phyloP scores from a whole-genome alignment of 371 early-diverging fungal genomes.

The Mucor indicus region DNA sequence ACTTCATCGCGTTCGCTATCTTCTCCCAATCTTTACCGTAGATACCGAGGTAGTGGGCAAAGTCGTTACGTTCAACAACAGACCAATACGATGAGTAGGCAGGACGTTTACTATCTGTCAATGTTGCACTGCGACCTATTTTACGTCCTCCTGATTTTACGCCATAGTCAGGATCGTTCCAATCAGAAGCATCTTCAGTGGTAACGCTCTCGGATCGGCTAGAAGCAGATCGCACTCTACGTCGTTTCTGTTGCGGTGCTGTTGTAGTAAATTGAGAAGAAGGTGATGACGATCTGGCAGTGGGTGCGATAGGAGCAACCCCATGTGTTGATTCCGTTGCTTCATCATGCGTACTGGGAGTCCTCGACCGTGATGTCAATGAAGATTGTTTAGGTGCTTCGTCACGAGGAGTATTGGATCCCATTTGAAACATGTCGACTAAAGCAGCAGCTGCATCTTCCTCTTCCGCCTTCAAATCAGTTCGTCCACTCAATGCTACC shows the following conservation, averaged over 20 bases:
- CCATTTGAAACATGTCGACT: slow-evolving; percentile 50
- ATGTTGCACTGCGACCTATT: slow-evolving; percentile 24
- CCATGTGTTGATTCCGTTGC: background rate
- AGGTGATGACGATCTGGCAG: background rate
- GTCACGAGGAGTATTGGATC: slow-evolving; percentile 17
- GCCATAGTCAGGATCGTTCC: slow-evolving; percentile 23
- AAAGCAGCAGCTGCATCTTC: slow-evolving; percentile 53
- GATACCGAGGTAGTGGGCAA: slow-evolving; percentile 54
- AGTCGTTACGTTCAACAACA: slow-evolving; percentile 72
- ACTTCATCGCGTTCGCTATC: slow-evolving; percentile 67
- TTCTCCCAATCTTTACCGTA: slow-evolving; percentile 80
- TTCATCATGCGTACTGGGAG: slow-evolving; percentile 9
- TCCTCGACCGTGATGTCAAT: slow-evolving; percentile 13
- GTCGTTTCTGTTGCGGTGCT: slow-evolving; percentile 11
- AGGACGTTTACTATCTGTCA: slow-evolving; percentile 34
- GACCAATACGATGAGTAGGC: slow-evolving; percentile 87
- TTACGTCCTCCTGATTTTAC: slow-evolving; percentile 17
- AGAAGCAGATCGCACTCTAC: slow-evolving; percentile 25
- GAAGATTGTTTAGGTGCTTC: background rate
- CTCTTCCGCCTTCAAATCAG: slow-evolving; percentile 48
- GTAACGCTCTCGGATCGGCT: slow-evolving; percentile 17
- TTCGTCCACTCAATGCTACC: slow-evolving; percentile 16
- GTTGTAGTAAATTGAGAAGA: background rate
- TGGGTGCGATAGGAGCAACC: background rate
- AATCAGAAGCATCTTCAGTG: slow-evolving; percentile 22